phyloP scores from a whole-genome alignment of 2,329 filamentous ascomycete species.

The Phaeoacremonium minimum region DNA sequence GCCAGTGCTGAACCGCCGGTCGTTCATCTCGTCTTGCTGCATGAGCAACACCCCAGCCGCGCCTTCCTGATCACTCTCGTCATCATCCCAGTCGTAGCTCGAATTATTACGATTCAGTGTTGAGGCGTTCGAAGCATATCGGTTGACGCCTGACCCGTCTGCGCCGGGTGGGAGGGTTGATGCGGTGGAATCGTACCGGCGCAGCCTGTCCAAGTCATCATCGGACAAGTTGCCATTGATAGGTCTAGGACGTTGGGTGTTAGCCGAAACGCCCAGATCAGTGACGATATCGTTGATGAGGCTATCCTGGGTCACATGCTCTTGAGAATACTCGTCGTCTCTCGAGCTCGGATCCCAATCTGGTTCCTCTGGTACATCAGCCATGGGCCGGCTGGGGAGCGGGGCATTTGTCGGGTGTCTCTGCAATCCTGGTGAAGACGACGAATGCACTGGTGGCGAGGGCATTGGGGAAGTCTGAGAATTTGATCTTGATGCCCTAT shows the following conservation, averaged over 20 bases:
- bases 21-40: constrained; percentile 78
- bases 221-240: constrained; percentile 43
- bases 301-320: constrained; percentile 42
- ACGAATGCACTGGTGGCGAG: constrained; percentile 35
- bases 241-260: constrained; percentile 33
- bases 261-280: constrained; percentile 36
- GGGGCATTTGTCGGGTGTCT: constrained; percentile 58
- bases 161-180: constrained; percentile 35
- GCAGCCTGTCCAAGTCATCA: constrained; percentile 40
- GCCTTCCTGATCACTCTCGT: constrained; percentile 86
- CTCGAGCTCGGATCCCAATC: constrained; percentile 34
- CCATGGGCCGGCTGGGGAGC: constrained; percentile 49
- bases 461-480: constrained; percentile 44
- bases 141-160: constrained; percentile 28
- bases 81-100: constrained; percentile 40
- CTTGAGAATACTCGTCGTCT: constrained; percentile 26
- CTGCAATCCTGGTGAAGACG: constrained; percentile 41
- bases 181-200: constrained; percentile 45
- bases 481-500: constrained; percentile 39
- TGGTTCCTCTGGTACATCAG: constrained; percentile 35
- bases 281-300: constrained; percentile 57
- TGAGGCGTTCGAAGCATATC: constrained; percentile 35
- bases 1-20: constrained; percentile 56
- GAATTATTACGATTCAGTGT: constrained; percentile 30
- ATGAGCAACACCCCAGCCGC: constrained; percentile 80